Evolutionary conservation across 1,284 basidiomycete species (phyloP).

Genomic region (Ceratobasidium papillatum): DNA sequence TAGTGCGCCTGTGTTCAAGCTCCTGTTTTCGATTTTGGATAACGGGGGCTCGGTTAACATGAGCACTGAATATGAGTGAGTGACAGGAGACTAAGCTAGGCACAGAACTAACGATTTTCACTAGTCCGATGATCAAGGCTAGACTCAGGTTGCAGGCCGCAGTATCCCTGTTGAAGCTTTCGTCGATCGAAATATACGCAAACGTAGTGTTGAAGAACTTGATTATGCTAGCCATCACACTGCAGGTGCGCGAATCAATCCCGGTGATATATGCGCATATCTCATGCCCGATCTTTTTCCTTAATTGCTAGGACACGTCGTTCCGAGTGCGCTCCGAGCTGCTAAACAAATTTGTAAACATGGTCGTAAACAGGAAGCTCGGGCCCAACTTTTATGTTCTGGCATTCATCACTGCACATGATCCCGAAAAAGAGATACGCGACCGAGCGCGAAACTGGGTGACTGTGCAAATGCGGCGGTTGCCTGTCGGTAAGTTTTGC

Average conservation of each 20-base stretch:
- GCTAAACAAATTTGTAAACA: conserved; percentile 75
- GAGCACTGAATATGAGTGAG: conserved; percentile 71
- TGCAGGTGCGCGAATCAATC: conserved; percentile 67
- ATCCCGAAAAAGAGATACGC: conserved; percentile 87
- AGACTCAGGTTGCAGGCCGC: conserved; percentile 85
- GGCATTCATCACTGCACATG: conserved; percentile 88
- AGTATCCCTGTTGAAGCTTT: conserved; percentile 82
- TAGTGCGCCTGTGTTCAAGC: conserved; percentile 75
- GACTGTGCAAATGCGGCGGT: conserved; percentile 56
- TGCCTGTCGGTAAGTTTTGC: conserved; percentile 59
- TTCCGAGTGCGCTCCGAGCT: conserved; percentile 86
- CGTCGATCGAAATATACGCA: conserved; percentile 69
- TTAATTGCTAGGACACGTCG: conserved; percentile 73
- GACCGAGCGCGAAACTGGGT: conserved; percentile 66
- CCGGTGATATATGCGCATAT: background rate
- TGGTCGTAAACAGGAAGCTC: conserved; percentile 70
- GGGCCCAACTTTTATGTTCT: conserved; percentile 81
- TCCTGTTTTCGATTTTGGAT: conserved; percentile 74
- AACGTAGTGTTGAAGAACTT: conserved; percentile 70
- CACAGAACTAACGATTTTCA: conserved; percentile 3
- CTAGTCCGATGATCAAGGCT: conserved; percentile 67
- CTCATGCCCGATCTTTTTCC: conserved; percentile 16
- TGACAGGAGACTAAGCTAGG: conserved; percentile 39
- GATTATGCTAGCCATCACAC: conserved; percentile 72
- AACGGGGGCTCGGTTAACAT: conserved; percentile 68